Base-by-base conservation (phyloP, 169 alveolate species). In the Eimeria praecox region DNA sequence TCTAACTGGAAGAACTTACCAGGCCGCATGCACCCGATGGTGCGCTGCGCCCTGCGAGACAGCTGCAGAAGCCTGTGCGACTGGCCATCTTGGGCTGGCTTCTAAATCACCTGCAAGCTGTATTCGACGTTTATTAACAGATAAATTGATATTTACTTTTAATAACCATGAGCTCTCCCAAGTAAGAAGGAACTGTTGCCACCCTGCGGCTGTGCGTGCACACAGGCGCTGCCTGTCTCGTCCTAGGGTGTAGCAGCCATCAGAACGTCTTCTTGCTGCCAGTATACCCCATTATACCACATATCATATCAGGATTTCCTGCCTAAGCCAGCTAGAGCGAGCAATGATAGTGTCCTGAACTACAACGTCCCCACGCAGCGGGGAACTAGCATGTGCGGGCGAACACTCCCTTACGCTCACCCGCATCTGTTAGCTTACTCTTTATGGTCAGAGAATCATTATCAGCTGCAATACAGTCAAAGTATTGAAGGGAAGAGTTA, bases 141-240 rank as follows among this genome's bases (percentile, higher is more conserved):
- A 66, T 30, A 0, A 66, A 5, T 66, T 66, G 24, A 8, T 33
- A 6, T 24, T 30, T n/a, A 30, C 78, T 10, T 66, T 14, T 9
- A 22, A 33, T 33, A 30, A 22, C 46, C 78, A 27, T 33, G 44
- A n/a, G 42, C 24, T 66, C 78, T 8, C 35, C 73, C 73, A 30
- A n/a, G 27, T 30, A 30, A 66, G 44, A 30, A 30, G 10, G 78
- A 66, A 66, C 46, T 30, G 77, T 27, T 66, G 14, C 78, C 12
- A 5, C 56, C 56, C 56, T 49, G 56, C 12, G 12, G 12, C 12
- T 12, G 12, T 49, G 56, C 56, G 4, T 10, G 66, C 66, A 6
- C 66, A 16, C n/a, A 64, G 75, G 75, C 75, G 75, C 75, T 64
- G 33, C 40, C n/a, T n/a, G n/a, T n/a, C n/a, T n/a, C n/a, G n/a